Conservation (phyloP, 225 moss, liverwort and hornwort genomes). For the Straminergon stramineum region DNA sequence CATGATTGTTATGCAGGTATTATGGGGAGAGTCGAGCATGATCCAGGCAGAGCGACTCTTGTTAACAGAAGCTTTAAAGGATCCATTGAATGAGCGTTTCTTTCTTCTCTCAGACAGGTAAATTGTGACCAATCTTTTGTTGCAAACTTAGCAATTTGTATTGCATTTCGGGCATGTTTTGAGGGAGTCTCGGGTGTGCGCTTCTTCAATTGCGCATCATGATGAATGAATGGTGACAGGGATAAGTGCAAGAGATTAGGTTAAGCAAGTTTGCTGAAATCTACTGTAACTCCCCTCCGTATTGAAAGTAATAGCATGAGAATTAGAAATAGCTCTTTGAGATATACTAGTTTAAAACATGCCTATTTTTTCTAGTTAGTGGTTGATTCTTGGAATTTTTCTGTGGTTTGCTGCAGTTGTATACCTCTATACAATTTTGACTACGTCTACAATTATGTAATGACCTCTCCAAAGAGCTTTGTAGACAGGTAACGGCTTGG, state of each 20-base stretch:
- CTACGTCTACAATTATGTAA: conserved; percentile 72
- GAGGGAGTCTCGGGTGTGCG: too few species aligned
- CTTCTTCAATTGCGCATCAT: neutral
- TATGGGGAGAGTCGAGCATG: conserved; percentile 91
- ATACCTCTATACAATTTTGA: conserved; percentile 82
- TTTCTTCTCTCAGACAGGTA: conserved; percentile 87
- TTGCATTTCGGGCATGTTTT: neutral
- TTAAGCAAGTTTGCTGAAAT: neutral
- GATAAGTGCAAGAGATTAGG: neutral
- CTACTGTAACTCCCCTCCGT: too few species aligned
- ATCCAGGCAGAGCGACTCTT: conserved; percentile 75
- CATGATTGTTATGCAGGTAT: conserved; percentile 36
- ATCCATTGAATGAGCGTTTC: conserved; percentile 74
- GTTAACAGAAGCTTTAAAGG: conserved; percentile 47
- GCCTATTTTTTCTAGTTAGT: neutral
- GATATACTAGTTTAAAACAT: neutral
- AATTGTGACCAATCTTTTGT: neutral
- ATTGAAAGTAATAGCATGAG: neutral
- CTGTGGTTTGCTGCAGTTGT: conserved; percentile 47
- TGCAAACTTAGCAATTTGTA: neutral
- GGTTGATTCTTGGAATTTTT: neutral
- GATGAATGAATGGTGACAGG: neutral
- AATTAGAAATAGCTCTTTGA: neutral
- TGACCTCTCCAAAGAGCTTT: conserved; percentile 82
- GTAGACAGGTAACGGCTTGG: conserved; percentile 58